These are phyloP conservation scores for Sphagnum tenellum DNA, from an alignment of 225 moss, liverwort and hornwort species.

Conservation along the genomic window DNA sequence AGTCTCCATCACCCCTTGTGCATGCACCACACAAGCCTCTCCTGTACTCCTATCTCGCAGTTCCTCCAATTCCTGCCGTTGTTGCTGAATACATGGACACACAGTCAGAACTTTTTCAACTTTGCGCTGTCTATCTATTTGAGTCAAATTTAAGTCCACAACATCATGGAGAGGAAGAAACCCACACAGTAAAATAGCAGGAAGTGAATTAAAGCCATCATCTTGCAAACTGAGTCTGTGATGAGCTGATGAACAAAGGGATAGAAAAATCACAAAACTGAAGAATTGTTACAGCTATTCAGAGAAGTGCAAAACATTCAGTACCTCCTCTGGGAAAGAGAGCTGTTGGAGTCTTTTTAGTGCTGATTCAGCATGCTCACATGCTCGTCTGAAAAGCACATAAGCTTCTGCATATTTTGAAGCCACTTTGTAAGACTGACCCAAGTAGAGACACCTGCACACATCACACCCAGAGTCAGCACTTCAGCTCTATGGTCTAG, in stretches of 20 bases:
- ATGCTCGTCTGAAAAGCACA: constrained; percentile 58
- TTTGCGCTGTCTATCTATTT: too few relatives aligned
- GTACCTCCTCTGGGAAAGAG: constrained; percentile 21
- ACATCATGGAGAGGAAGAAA: too few relatives aligned
- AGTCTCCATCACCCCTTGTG: constrained; percentile 69
- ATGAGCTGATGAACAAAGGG: too few relatives aligned
- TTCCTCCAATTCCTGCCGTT: constrained; percentile 45
- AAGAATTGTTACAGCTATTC: neutral
- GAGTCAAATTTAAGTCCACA: too few relatives aligned
- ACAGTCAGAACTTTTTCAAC: too few relatives aligned
- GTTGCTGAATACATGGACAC: too few relatives aligned
- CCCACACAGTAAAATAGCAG: too few relatives aligned
- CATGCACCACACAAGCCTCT: constrained; percentile 88
- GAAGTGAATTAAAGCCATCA: neutral
- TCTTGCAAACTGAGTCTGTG: too few relatives aligned
- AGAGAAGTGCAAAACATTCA: neutral
- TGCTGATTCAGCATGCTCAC: constrained; percentile 48
- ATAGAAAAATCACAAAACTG: too few relatives aligned
- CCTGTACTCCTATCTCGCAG: constrained; percentile 57
- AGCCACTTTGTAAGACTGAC: constrained; percentile 68
- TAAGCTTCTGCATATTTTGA: constrained; percentile 82
- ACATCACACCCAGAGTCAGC: neutral
- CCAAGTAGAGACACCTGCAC: constrained; percentile 76
- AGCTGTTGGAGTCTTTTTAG: constrained; percentile 21
- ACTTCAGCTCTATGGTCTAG: too few relatives aligned